Evolutionary conservation across 495 filamentous ascomycete genomes (phyloP), one percentile per base, ranked within the genome.

Genomic region (Xylaria castorea): DNA sequence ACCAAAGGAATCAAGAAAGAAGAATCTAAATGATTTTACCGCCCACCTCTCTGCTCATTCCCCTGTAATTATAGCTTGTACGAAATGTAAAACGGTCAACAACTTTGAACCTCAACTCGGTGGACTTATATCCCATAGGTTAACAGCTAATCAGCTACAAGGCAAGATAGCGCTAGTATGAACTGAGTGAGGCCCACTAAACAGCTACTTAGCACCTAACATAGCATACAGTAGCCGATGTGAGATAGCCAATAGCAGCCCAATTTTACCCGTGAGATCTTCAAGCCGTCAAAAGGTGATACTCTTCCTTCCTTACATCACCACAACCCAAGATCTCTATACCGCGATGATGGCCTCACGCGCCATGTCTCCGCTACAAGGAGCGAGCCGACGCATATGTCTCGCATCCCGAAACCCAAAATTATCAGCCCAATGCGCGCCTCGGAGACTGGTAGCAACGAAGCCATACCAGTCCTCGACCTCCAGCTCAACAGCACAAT

Each of bases 391-490:
- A 38, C 40, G 30, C 46, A 55, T 61, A 46, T 27, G 12, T n/a
- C 50, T 66, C 5, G 63, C 34, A 7, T 27, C 63, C 20, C 63
- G 22, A 27, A 66, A 18, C n/a, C n/a, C 25, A 46, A 20, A 0
- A 32, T 51, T 63, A 14, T 16, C 68, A 12, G 9, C 18, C 25
- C 70, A 44, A 34, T n/a, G 50, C 62, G 25, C n/a, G 5, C 20
- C 61, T 32, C 75, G 73, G 42, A 74, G 73, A 18, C 40, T 76
- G 40, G 46, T 74, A 36, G 57, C 64, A 44, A 65, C 73, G 12
- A 77, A 70, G 62, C 48, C 25, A 12, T 73, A 66, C 66, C 30
- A 20, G 36, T 36, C 36, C 51, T 11, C 66, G 8, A 1, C 51
- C 57, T 5, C 62, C 5, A 25, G 55, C 5, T 70, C 75, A 3